Evolutionary conservation across 768 basidiomycete genomes (phyloP).

Genomic region (Mycena crocata): DNA sequence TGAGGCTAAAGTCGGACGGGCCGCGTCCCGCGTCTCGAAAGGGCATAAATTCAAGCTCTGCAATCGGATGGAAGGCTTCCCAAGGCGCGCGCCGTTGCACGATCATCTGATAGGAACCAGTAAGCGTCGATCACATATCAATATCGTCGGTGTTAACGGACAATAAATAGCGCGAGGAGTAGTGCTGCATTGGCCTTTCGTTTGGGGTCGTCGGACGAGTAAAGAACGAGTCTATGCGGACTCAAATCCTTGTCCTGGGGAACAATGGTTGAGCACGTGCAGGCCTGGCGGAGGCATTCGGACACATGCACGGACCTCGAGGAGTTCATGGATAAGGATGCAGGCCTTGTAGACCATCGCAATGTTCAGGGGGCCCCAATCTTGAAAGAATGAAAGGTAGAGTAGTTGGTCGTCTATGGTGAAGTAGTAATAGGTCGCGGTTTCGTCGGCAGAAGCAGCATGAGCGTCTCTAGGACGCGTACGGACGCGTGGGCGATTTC

Average conservation of each 20-base stretch:
- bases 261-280: constrained; percentile 50
- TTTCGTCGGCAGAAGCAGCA: constrained; percentile 77
- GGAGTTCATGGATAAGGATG: constrained; percentile 89
- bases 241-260: constrained; percentile 78
- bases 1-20: constrained; percentile 91
- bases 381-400: constrained; percentile 94
- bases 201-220: constrained; percentile 87
- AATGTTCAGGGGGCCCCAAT: constrained; percentile 93
- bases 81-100: constrained; percentile 90
- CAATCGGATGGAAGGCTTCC: constrained; percentile 95
- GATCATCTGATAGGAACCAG: constrained; percentile 75
- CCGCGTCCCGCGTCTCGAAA: constrained; percentile 97
- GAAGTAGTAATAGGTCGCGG: constrained; percentile 88
- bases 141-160: constrained; percentile 51
- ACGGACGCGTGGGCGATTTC: constrained; percentile 71
- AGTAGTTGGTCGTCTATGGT: constrained; percentile 92
- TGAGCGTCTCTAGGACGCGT: constrained; percentile 68
- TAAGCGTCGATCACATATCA: constrained; percentile 27
- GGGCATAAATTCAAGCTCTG: constrained; percentile 92
- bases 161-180: constrained; percentile 93
- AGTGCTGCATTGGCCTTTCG: constrained; percentile 94
- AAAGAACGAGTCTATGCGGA: constrained; percentile 85
- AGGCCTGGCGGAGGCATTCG: constrained; percentile 48
- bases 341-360: constrained; percentile 96
- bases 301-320: constrained; percentile 66